A percentile compares a stretch with the other conserved stretches of the same genome.
phyloP scores from a whole-genome alignment of 2,329 filamentous ascomycete genomes.

The Aureobasidium sp. region DNA sequence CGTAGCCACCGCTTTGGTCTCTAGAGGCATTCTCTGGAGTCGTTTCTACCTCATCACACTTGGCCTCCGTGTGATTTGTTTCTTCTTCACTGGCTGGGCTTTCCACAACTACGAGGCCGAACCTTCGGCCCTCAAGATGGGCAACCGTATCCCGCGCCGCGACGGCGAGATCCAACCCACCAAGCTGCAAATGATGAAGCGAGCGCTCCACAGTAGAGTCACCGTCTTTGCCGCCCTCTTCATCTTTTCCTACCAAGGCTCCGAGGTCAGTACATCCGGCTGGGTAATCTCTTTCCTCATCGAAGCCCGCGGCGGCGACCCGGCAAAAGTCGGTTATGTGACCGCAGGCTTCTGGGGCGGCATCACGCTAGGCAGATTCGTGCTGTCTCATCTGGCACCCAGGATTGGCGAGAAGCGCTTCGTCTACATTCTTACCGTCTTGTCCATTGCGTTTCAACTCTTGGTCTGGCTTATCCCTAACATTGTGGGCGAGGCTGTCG shows the following conservation, averaged over 20 bases:
- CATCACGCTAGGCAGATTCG: conserved; percentile 48
- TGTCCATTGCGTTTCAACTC: conserved; percentile 62
- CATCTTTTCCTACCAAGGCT: conserved; percentile 80
- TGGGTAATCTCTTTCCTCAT: conserved; percentile 87
- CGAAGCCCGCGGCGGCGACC: conserved; percentile 61
- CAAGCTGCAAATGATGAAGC: conserved; percentile 44
- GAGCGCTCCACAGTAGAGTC: conserved; percentile 46
- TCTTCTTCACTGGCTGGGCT: conserved; percentile 56
- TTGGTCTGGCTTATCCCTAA: conserved; percentile 74
- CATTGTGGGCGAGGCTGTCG: conserved; percentile 51
- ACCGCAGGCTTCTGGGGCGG: conserved; percentile 61
- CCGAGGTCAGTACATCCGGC: conserved; percentile 75
- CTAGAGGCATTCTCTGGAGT: conserved; percentile 56
- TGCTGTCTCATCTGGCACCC: conserved; percentile 59
- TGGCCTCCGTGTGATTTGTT: conserved; percentile 49
- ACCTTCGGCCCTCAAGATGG: conserved; percentile 36
- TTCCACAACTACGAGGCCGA: conserved; percentile 67
- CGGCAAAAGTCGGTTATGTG: conserved; percentile 69
- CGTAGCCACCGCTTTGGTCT: conserved; percentile 66
- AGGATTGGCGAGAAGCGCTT: conserved; percentile 63
- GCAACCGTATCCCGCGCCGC: conserved; percentile 25
- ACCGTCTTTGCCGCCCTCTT: conserved; percentile 72
- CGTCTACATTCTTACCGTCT: conserved; percentile 56
- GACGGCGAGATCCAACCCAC: conserved; percentile 31
- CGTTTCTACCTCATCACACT: conserved; percentile 66